Evolutionary conservation across 805 yeast genomes (phyloP), one percentile per base, ranked within the genome.

Genomic region (Teunomyces tritomae): DNA sequence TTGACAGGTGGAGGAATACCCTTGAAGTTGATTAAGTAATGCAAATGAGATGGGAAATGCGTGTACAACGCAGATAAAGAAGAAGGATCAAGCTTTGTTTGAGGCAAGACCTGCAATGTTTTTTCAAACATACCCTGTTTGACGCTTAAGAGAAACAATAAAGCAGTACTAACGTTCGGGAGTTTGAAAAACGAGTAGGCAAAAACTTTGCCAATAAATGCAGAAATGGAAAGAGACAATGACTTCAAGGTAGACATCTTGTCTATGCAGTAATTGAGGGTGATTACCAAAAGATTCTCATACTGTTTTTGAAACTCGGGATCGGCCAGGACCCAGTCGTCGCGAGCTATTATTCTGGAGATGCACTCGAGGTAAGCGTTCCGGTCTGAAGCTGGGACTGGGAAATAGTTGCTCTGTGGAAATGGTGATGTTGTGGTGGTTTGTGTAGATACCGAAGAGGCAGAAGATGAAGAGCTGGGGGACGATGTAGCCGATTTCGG

Each of bases 181-280:
- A 84, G 64, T 50, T 73, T 67, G 59, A 78, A 77, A 52, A 76
- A 86, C 3, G 82, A 68, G 57, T 82, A 80, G 1, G 90, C 90
- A 60, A 86, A 77, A 3, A 83, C 76, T 57, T 86, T 85, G 5
- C 92, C 92, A 9, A 82, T 69, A 54, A 85, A 84, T 3, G 89
- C 89, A 17, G 81, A 72, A 16, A 78, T 63, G 5, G 85, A 72
- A n/a, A 82, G 62, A 0, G 87, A 73, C 8, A 83, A 67, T 20
- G 71, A 71, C 52, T 83, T 83, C 47, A 74, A 56, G 42, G 73
- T 66, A 29, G 65, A 59, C 48, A 83, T 65, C 53, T 77, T 75
- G 44, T 67, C 61, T 9, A 85, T 70, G 46, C 80, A 71, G 54
- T 72, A 77, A 43, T 76, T 78, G 45, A 83, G 64, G 1, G 92